Conservation (phyloP, 164 flowering plant species). For the Berberis thunbergii region DNA sequence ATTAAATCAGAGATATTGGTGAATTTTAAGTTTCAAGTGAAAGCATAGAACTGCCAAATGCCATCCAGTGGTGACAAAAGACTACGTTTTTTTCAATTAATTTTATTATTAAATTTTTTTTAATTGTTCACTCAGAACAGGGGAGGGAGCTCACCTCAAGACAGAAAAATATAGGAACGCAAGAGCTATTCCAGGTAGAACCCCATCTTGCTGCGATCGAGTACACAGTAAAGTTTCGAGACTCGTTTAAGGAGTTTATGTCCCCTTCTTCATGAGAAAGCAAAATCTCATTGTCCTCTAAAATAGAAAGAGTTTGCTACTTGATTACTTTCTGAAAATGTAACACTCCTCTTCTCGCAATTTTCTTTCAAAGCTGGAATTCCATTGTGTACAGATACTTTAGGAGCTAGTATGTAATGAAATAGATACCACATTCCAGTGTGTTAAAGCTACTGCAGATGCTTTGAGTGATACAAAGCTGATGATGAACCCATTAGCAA, state of each 20-base stretch:
- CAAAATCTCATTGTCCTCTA: conserved; percentile 12
- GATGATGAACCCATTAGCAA: conserved; percentile 61
- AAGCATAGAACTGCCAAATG: too few relatives aligned
- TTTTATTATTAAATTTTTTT: too few relatives aligned
- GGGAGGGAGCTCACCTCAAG: conserved; percentile 47
- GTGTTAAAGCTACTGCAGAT: conserved; percentile 53
- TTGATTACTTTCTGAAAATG: conserved; percentile 9
- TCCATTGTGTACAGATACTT: conserved; percentile 55
- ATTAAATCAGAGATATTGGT: too few relatives aligned
- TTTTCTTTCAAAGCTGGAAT: conserved; percentile 53
- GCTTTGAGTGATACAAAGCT: conserved; percentile 76
- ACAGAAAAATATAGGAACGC: conserved; percentile 69
- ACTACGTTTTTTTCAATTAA: too few relatives aligned
- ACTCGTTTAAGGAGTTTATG: conserved; percentile 13
- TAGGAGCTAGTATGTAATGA: conserved; percentile 77
- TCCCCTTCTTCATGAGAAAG: conserved; percentile 16
- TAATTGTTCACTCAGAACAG: neutral
- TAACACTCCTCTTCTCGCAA: conserved; percentile 23
- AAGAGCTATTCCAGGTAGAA: conserved; percentile 76
- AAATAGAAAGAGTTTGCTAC: conserved; percentile 12
- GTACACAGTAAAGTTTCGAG: conserved; percentile 48
- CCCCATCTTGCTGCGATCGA: conserved; percentile 42
- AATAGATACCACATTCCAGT: conserved; percentile 60
- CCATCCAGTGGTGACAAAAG: too few relatives aligned
- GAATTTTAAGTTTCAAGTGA: too few relatives aligned